Evolutionary conservation across 2,329 filamentous ascomycete species (phyloP).

Genomic region (Ophiostoma novo-ulmi): DNA sequence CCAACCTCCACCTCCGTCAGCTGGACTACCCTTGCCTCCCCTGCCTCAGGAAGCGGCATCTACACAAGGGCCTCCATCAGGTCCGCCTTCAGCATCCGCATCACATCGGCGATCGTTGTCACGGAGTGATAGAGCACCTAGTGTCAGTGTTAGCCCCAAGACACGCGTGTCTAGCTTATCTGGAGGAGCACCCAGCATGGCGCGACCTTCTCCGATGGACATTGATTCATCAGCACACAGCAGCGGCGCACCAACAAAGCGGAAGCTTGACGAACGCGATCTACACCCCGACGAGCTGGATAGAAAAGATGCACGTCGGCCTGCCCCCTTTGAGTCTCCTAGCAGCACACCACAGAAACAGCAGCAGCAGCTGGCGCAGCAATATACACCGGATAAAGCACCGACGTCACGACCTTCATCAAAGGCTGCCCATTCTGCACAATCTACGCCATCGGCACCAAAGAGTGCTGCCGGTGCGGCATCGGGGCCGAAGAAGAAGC

Average conservation of each 20-base stretch:
- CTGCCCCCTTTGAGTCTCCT: slow-evolving; percentile 43
- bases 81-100: background rate
- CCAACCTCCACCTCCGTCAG: slow-evolving; percentile 41
- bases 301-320: slow-evolving; percentile 41
- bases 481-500: background rate
- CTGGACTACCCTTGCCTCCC: slow-evolving; percentile 24
- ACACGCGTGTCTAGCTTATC: slow-evolving; percentile 55
- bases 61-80: background rate
- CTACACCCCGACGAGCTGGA: slow-evolving; percentile 50
- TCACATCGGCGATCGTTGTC: slow-evolving; percentile 47
- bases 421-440: background rate
- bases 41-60: background rate
- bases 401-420: background rate
- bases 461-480: background rate
- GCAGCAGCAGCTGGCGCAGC: background rate
- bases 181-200: slow-evolving; percentile 35
- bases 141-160: slow-evolving; percentile 73
- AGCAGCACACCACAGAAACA: background rate
- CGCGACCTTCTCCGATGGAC: slow-evolving; percentile 29
- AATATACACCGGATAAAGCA: background rate
- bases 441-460: background rate
- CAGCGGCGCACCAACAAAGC: slow-evolving; percentile 41
- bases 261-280: slow-evolving; percentile 46
- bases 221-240: slow-evolving; percentile 32
- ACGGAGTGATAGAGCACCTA: slow-evolving; percentile 61